Conservation (phyloP, 176 grass and related monocot species). For the Saccharum spontaneum region DNA sequence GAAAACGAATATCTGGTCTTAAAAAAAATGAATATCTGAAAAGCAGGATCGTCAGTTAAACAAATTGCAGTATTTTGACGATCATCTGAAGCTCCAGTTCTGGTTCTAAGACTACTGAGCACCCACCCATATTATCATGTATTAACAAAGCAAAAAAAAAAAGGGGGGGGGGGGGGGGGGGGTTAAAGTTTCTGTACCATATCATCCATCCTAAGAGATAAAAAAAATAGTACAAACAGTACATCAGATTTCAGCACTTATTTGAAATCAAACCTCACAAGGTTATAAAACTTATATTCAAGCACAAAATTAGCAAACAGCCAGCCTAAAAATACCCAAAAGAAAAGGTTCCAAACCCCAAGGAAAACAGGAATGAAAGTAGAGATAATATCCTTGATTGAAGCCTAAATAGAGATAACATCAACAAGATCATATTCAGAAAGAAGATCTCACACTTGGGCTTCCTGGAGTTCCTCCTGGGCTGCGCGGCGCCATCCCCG, state of each 20-base stretch:
- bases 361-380: not conserved
- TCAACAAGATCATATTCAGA: not conserved
- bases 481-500: conserved; percentile 38
- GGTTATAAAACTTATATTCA: no score
- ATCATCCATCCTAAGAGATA: not conserved
- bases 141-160: not conserved
- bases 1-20: not conserved
- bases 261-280: no score
- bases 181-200: not conserved
- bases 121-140: not conserved
- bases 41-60: not conserved
- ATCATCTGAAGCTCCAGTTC: not conserved
- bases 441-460: conserved; percentile 62
- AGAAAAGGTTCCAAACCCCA: not conserved
- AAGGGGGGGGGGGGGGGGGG: no score
- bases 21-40: not conserved
- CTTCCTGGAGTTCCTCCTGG: conserved; percentile 53
- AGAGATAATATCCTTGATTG: not conserved
- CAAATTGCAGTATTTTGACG: not conserved
- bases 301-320: not conserved
- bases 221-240: not conserved
- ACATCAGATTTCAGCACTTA: not conserved
- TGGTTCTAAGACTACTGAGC: not conserved
- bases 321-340: not conserved
- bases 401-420: not conserved